These are phyloP conservation scores for Colletotrichum lini DNA, from an alignment of 2,329 filamentous ascomycete species.

Conservation along the genomic window DNA sequence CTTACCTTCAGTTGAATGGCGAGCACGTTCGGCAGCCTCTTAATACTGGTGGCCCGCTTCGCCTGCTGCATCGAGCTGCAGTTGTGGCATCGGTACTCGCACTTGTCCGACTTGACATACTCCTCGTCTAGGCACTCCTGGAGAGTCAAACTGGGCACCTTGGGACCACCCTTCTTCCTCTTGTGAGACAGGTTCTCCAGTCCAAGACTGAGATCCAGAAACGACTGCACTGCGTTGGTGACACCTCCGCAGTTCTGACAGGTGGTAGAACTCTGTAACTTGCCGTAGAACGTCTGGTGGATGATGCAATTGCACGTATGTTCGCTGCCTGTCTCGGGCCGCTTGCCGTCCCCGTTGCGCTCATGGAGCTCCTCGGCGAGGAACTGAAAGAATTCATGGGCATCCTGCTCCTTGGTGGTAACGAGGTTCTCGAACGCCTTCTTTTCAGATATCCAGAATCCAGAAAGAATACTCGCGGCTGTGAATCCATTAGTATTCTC, in stretches of 20 bases:
- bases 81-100: constrained; percentile 88
- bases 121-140: constrained; percentile 85
- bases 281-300: constrained; percentile 94
- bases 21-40: constrained; percentile 87
- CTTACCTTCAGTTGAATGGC: constrained; percentile 92
- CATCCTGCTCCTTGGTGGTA: constrained; percentile 95
- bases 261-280: constrained; percentile 90
- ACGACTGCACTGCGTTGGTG: constrained; percentile 87
- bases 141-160: constrained; percentile 67
- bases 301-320: constrained; percentile 89
- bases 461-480: constrained; percentile 88
- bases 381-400: constrained; percentile 97
- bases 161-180: constrained; percentile 68
- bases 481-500: constrained; percentile 92
- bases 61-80: constrained; percentile 85
- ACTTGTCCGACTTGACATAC: constrained; percentile 89
- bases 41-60: constrained; percentile 86
- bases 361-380: constrained; percentile 92
- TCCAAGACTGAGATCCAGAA: constrained; percentile 91
- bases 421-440: constrained; percentile 81
- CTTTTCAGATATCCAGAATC: constrained; percentile 89
- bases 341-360: constrained; percentile 80
- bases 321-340: constrained; percentile 70
- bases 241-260: constrained; percentile 89
- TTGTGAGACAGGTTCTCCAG: constrained; percentile 83